A percentile compares a stretch with the other conserved stretches of the same genome.
Conservation (phyloP, 306 rosid genomes). For the Vigna mungo region DNA sequence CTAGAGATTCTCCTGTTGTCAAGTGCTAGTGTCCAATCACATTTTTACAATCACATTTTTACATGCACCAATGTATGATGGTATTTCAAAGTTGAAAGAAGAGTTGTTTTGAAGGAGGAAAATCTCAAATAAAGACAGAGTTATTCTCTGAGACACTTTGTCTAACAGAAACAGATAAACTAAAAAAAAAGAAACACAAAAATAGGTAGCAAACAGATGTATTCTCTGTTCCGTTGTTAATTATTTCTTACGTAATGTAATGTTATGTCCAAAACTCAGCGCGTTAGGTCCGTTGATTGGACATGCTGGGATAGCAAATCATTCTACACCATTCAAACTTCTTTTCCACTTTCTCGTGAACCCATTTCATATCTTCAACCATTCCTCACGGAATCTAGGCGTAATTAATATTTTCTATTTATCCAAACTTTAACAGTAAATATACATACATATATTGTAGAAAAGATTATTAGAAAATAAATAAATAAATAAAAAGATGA, state of each 20-base stretch:
- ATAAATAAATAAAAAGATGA: too few relatives aligned
- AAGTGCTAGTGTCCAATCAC: too few relatives aligned
- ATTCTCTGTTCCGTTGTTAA: neutral
- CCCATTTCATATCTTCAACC: neutral
- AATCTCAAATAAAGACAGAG: neutral
- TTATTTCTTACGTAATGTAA: neutral
- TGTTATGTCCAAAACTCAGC: neutral
- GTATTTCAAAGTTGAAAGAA: too few relatives aligned
- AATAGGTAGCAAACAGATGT: neutral
- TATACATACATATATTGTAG: too few relatives aligned
- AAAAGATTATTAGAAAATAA: too few relatives aligned
- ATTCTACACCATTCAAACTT: conserved; percentile 21
- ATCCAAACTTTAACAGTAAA: too few relatives aligned
- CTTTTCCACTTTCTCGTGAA: neutral
- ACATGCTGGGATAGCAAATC: neutral
- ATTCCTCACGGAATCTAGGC: neutral
- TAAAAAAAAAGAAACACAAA: too few relatives aligned
- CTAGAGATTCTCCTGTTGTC: too few relatives aligned
- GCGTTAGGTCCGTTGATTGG: neutral
- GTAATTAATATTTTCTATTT: neutral
- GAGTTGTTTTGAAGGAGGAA: neutral
- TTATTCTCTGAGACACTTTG: neutral
- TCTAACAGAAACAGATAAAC: neutral
- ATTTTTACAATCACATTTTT: too few relatives aligned
- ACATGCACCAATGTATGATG: too few relatives aligned